Percentiles rank a stretch among this genome's conserved stretches.
phyloP scores from a whole-genome alignment of 1,284 basidiomycete genomes.

The Schizophyllum amplum region DNA sequence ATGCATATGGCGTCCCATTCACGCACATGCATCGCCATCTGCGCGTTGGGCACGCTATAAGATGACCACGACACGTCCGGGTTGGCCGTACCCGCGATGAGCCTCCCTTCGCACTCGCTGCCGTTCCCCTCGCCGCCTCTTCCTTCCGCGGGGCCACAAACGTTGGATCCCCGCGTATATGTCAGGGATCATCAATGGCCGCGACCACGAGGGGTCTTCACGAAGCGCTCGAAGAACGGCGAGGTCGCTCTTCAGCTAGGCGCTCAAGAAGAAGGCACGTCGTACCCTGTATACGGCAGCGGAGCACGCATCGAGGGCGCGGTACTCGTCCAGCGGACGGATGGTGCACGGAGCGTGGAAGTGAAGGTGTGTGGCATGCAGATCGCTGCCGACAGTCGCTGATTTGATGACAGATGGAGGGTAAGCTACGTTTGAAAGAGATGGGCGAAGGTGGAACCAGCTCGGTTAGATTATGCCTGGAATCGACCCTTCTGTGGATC shows the following conservation, averaged over 20 bases:
- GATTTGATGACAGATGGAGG: conserved; percentile 42
- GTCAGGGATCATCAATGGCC: background rate
- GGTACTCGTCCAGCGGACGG: conserved; percentile 46
- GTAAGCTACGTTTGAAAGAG: conserved; percentile 49
- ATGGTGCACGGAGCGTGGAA: conserved; percentile 46
- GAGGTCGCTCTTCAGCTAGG: conserved; percentile 41
- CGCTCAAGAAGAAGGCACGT: conserved; percentile 40
- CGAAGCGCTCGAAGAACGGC: conserved; percentile 53
- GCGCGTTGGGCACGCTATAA: background rate
- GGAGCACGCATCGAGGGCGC: conserved; percentile 46
- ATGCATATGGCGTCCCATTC: background rate
- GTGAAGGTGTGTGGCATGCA: conserved; percentile 40
- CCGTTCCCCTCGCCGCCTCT: background rate
- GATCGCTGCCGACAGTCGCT: conserved; percentile 6
- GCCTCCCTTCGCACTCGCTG: background rate
- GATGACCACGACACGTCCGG: background rate
- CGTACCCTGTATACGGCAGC: conserved; percentile 49
- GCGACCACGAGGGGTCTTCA: conserved; percentile 31
- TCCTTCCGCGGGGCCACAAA: background rate
- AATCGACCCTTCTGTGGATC: conserved; percentile 47
- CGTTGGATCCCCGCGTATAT: background rate
- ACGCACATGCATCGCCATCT: background rate
- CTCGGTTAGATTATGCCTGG: conserved; percentile 41
- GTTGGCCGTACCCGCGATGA: background rate
- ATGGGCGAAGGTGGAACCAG: conserved; percentile 56